phyloP scores from a whole-genome alignment of 2,329 filamentous ascomycete species.

The Pseudocercospora vitis region DNA sequence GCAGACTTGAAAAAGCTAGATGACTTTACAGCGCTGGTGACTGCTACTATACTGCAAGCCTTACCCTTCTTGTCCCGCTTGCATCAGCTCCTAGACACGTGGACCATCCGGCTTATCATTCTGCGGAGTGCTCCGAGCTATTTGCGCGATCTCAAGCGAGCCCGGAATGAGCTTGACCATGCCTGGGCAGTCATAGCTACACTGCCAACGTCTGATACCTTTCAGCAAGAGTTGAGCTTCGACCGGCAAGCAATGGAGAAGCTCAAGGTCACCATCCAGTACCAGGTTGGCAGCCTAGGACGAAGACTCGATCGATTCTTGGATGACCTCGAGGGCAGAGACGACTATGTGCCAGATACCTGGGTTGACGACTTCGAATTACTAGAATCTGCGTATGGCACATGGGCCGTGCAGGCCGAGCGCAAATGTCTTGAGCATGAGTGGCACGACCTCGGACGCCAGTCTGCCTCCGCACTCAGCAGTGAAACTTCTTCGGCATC shows the following conservation, averaged over 20 bases:
- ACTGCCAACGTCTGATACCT: slow-evolving; percentile 22
- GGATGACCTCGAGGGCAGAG: slow-evolving; percentile 77
- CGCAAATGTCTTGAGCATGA: slow-evolving; percentile 69
- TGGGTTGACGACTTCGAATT: slow-evolving; percentile 88
- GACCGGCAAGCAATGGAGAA: slow-evolving; percentile 28
- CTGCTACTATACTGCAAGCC: slow-evolving; percentile 85
- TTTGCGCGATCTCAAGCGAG: slow-evolving; percentile 62
- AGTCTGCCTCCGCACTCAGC: neutral
- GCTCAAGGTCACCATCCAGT: slow-evolving; percentile 60
- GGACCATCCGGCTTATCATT: slow-evolving; percentile 74
- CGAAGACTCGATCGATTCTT: slow-evolving; percentile 79
- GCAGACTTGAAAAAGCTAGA: slow-evolving; percentile 58
- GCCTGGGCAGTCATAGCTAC: slow-evolving; percentile 63
- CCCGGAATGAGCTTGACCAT: slow-evolving; percentile 63
- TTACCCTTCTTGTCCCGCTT: slow-evolving; percentile 78
- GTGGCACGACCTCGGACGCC: slow-evolving; percentile 21
- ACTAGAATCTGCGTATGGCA: slow-evolving; percentile 73
- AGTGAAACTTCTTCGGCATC: neutral
- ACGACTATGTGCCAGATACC: slow-evolving; percentile 77
- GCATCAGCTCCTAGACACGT: slow-evolving; percentile 69
- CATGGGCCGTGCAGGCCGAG: slow-evolving; percentile 80
- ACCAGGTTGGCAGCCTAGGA: slow-evolving; percentile 69
- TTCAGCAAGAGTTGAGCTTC: slow-evolving; percentile 16
- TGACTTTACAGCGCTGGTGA: slow-evolving; percentile 86
- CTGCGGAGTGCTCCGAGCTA: slow-evolving; percentile 71